These are phyloP conservation scores for Septoria petroselini DNA, from an alignment of 2,329 filamentous ascomycete species.

Conservation along the genomic window DNA sequence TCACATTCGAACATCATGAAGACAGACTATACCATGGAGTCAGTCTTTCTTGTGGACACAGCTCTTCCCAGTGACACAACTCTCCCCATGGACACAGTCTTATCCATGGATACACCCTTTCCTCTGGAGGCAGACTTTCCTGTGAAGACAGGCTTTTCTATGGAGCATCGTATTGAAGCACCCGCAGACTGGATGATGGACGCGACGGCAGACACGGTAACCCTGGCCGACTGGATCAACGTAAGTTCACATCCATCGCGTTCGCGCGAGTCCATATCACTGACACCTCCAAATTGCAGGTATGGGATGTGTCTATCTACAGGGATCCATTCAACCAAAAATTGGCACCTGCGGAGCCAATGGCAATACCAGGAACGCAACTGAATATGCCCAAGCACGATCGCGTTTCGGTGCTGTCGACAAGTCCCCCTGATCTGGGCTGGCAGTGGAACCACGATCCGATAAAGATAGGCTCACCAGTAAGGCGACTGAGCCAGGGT, in stretches of 20 bases:
- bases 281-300: too few relatives aligned
- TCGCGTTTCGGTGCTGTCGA: slow-evolving; percentile 5
- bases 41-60: too few relatives aligned
- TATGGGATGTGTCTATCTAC: slow-evolving; percentile 6
- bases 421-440: slow-evolving; percentile 7
- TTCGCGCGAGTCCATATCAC: too few relatives aligned
- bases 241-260: too few relatives aligned
- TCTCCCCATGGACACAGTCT: background rate
- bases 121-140: too few relatives aligned
- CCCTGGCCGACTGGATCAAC: slow-evolving; percentile 3
- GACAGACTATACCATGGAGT: background rate
- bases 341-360: background rate
- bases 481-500: slow-evolving; percentile 1
- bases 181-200: background rate
- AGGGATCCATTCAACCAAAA: slow-evolving; percentile 4
- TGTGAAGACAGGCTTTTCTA: too few relatives aligned
- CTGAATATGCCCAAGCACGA: slow-evolving; percentile 3
- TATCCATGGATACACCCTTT: background rate
- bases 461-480: background rate
- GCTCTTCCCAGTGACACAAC: too few relatives aligned
- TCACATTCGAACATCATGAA: background rate
- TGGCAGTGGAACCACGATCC: slow-evolving; percentile 6
- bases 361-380: background rate
- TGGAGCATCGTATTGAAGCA: too few relatives aligned
- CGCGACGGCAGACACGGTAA: background rate